Evolutionary conservation across 495 filamentous ascomycete genomes (phyloP), one percentile per base, ranked within the genome.

Genomic region (Aspergillus incahuasiensis): DNA sequence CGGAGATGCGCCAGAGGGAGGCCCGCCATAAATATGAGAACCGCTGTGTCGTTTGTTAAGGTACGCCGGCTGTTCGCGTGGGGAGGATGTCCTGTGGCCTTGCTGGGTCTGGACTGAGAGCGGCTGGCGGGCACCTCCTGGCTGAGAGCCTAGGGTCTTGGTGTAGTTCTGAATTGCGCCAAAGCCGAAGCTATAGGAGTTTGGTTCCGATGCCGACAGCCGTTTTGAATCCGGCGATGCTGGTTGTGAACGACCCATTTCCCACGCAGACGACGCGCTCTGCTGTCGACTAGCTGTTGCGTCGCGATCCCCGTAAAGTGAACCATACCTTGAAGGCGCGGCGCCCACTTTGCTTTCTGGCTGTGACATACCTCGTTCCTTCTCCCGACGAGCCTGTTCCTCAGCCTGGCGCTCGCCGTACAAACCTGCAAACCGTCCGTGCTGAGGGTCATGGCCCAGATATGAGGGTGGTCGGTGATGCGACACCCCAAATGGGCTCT

Each of bases 81-180:
- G 66, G 28, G 75, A 67, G 6, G 68, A 63, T 5, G 71, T 69
- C 2, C 68, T 66, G 22, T 72, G 71, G 8, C 57, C 54, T 18
- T 71, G 71, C 40, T 65, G 67, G 19, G 72, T 63, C 49, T 75
- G 71, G 13, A 74, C 54, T 0, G 75, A 69, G 19, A 68, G 43
- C 8, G 65, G 52, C 35, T 67, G 70, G 30, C 74, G 65, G 41
- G 65, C 55, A 12, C 68, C 68, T 19, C 70, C 71, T 19, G 71
- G 54, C 44, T 78, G 74, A 15, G 74, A 76, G 0, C 74, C 74
- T 13, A 78, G 52, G 3, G 74, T 74, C 57, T 78, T 78, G 12
- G 74, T 75, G 58, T 78, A 78, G 54, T 63, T 78, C 50, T 78
- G 74, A 47, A 76, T 76, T 12, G 73, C 73, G 9, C 74, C 74